Conservation (phyloP, 345 rosid species). For the Limnanthes douglasii region DNA sequence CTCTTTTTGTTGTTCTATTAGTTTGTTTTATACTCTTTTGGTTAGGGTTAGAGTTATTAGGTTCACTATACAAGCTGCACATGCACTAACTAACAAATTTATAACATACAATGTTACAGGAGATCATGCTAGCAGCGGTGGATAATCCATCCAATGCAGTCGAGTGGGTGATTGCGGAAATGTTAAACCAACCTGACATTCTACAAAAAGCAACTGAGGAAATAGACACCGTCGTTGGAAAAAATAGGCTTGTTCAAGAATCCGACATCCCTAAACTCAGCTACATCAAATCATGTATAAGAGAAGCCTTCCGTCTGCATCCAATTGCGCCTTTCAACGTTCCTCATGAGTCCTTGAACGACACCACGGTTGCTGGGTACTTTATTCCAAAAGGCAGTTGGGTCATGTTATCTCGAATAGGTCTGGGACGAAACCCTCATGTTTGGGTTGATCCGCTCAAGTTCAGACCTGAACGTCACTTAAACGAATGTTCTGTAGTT, state of each 20-base stretch:
- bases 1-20: neutral
- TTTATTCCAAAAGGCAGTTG: conserved; percentile 22
- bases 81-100: too few relatives aligned
- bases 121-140: conserved; percentile 21
- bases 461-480: conserved; percentile 22
- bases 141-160: conserved; percentile 26
- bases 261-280: conserved; percentile 21
- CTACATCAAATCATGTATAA: conserved; percentile 19
- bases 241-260: conserved; percentile 22
- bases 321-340: conserved; percentile 24
- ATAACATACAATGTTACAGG: conserved; percentile 7
- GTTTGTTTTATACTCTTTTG: too few relatives aligned
- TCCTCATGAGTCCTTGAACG: conserved; percentile 21
- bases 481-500: conserved; percentile 20
- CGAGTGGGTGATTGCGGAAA: conserved; percentile 23
- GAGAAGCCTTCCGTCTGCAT: conserved; percentile 22
- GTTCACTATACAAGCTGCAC: too few relatives aligned
- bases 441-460: conserved; percentile 18
- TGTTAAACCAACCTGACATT: conserved; percentile 19
- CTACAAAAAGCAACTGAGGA: conserved; percentile 19
- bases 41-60: too few relatives aligned
- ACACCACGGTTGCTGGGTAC: conserved; percentile 21
- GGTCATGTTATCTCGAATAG: conserved; percentile 16
- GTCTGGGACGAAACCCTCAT: conserved; percentile 20
- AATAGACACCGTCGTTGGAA: conserved; percentile 19